Percentiles rank a stretch among this genome's conserved stretches.
phyloP scores from a whole-genome alignment of 2,329 filamentous ascomycete genomes.

The Pseudocercospora eumusae region DNA sequence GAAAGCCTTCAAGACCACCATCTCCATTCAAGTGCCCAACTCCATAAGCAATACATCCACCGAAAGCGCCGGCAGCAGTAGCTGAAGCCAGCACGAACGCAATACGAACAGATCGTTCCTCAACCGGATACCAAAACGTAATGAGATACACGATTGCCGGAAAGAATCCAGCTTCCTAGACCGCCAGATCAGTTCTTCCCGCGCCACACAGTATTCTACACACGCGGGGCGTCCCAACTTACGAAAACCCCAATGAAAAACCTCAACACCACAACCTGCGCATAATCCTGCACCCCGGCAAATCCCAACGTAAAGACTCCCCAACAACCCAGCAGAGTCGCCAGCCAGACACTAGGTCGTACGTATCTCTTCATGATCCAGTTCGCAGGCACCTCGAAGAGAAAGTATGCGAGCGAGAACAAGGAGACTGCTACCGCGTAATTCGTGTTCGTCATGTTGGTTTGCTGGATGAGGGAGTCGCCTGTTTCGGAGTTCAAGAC shows the following conservation, averaged over 20 bases:
- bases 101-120: conserved; percentile 61
- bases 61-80: conserved; percentile 58
- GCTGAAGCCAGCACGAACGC: conserved; percentile 57
- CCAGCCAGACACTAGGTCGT: conserved; percentile 44
- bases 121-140: conserved; percentile 58
- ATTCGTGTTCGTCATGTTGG: conserved; percentile 61
- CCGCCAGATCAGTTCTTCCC: background rate
- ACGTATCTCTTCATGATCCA: conserved; percentile 44
- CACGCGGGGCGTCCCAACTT: no score
- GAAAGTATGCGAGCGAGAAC: conserved; percentile 32
- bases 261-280: conserved; percentile 39
- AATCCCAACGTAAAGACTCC: conserved; percentile 44
- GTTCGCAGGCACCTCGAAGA: conserved; percentile 45
- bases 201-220: background rate
- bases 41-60: conserved; percentile 61
- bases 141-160: conserved; percentile 35
- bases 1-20: conserved; percentile 46
- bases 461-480: conserved; percentile 64
- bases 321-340: conserved; percentile 44
- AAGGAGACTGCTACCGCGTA: conserved; percentile 53
- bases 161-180: conserved; percentile 38
- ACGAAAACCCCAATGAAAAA: conserved; percentile 45
- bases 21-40: conserved; percentile 57
- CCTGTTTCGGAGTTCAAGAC: conserved; percentile 62
- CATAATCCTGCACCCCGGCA: conserved; percentile 40